Conservation (phyloP, 2,329 filamentous ascomycete genomes). For the Nemania sp. region DNA sequence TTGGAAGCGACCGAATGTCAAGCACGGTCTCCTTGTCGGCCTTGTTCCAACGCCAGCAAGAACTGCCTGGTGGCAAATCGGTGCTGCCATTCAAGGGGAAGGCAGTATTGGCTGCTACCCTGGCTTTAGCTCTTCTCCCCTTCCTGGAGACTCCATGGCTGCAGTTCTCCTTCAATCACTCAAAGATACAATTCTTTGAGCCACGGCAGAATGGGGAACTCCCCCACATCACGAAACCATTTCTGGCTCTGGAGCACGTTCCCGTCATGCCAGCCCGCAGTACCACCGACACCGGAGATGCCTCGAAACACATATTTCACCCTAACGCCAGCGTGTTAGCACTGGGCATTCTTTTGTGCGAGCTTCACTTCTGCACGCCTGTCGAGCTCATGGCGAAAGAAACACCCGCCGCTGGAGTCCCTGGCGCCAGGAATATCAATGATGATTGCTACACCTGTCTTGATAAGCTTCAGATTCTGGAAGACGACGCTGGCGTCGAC, state of each 20-base stretch:
- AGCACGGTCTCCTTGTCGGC: conserved; percentile 5
- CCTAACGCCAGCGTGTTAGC: conserved; percentile 7
- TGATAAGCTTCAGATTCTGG: conserved; percentile 3
- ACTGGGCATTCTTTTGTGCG: conserved; percentile 12
- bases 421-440: conserved; percentile 8
- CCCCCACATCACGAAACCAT: conserved; percentile 16
- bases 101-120: neutral
- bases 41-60: conserved; percentile 5
- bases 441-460: conserved; percentile 9
- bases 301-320: conserved; percentile 2
- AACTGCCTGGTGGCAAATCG: conserved; percentile 4
- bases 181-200: conserved; percentile 13
- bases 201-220: conserved; percentile 5
- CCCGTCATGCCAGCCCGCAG: conserved; percentile 4
- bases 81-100: conserved; percentile 10
- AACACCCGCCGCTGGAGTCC: too few relatives aligned
- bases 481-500: conserved; percentile 10
- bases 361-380: conserved; percentile 14
- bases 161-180: conserved; percentile 10
- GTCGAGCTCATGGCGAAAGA: conserved; percentile 2
- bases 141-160: conserved; percentile 13
- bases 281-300: neutral
- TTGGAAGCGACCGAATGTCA: neutral
- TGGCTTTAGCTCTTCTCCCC: conserved; percentile 6
- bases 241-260: conserved; percentile 5